Percentiles rank a stretch among this genome's conserved stretches.
Conservation (phyloP, 495 filamentous ascomycete genomes). For the Talaromyces liani region DNA sequence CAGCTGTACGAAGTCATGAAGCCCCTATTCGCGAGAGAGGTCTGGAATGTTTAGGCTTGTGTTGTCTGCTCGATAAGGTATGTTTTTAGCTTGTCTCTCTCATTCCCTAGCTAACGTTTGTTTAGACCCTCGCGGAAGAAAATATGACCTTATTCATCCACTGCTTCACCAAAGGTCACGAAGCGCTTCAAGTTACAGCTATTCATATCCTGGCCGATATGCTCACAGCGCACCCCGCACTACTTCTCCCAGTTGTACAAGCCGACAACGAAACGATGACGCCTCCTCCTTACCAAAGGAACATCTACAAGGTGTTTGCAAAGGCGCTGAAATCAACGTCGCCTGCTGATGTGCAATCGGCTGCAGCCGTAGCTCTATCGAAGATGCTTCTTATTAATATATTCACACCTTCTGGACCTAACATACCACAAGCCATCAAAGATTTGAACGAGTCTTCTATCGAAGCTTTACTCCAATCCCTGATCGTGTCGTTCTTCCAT, state of each 20-base stretch:
- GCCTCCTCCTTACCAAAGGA: constrained; percentile 42
- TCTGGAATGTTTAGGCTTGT: constrained; percentile 80
- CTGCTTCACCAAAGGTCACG: constrained; percentile 89
- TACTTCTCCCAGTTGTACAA: constrained; percentile 47
- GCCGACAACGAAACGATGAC: constrained; percentile 33
- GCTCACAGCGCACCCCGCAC: constrained; percentile 73
- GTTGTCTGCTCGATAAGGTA: constrained; percentile 81
- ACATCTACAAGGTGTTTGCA: constrained; percentile 69
- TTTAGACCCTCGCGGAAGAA: constrained; percentile 73
- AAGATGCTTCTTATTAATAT: constrained; percentile 72
- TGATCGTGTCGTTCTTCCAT: constrained; percentile 85
- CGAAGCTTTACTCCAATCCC: constrained; percentile 68
- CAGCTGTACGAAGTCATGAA: constrained; percentile 87
- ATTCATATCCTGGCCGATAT: constrained; percentile 93
- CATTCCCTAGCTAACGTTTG: constrained; percentile 10
- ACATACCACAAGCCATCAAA: constrained; percentile 37
- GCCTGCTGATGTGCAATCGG: constrained; percentile 66
- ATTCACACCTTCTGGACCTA: constrained; percentile 35
- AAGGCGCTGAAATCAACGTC: constrained; percentile 65
- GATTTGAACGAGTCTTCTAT: constrained; percentile 36
- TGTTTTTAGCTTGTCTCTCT: constrained; percentile 12
- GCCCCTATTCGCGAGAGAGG: constrained; percentile 88
- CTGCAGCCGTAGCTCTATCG: constrained; percentile 71
- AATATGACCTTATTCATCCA: constrained; percentile 93
- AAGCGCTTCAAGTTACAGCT: constrained; percentile 78